Evolutionary conservation across 2,329 filamentous ascomycete genomes (phyloP).

Genomic region (Didymella lethalis): DNA sequence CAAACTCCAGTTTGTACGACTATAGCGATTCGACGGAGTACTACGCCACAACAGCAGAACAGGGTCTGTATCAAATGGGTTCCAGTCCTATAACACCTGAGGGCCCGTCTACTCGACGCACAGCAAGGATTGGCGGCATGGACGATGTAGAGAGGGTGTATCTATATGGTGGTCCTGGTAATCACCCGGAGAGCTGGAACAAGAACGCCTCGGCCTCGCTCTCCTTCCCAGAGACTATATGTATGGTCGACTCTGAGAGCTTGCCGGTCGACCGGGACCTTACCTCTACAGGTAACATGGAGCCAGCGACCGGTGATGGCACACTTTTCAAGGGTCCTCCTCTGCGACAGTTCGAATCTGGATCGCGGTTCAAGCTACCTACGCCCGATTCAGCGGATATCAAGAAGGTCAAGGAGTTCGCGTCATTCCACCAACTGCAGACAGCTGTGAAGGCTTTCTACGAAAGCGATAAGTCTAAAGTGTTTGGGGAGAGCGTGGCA

Average conservation of each 20-base stretch:
- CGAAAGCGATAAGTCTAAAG: constrained; percentile 3
- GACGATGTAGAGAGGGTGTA: constrained; percentile 24
- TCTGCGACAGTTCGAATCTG: constrained; percentile 35
- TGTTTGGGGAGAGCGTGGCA: neutral
- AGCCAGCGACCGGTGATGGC: constrained; percentile 20
- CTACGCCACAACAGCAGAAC: constrained; percentile 1
- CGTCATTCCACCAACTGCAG: constrained; percentile 7
- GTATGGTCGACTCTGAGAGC: constrained; percentile 43
- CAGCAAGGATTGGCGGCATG: neutral
- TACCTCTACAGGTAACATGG: constrained; percentile 20
- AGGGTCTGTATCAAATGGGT: constrained; percentile 1
- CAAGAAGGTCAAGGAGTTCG: constrained; percentile 12
- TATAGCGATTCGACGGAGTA: constrained; percentile 21
- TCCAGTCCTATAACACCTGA: constrained; percentile 1
- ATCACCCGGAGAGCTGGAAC: constrained; percentile 35
- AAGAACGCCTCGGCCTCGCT: constrained; percentile 31
- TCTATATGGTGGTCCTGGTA: constrained; percentile 38
- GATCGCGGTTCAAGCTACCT: constrained; percentile 42
- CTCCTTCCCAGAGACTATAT: constrained; percentile 40
- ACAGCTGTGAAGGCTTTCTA: constrained; percentile 26
- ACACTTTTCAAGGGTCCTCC: constrained; percentile 28
- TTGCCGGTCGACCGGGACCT: constrained; percentile 40
- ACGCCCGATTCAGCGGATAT: constrained; percentile 1
- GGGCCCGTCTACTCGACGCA: neutral
- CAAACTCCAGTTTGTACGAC: constrained; percentile 12